These are phyloP conservation scores for Ceratocystis variospora DNA, from an alignment of 2,329 filamentous ascomycete species.

Conservation along the genomic window DNA sequence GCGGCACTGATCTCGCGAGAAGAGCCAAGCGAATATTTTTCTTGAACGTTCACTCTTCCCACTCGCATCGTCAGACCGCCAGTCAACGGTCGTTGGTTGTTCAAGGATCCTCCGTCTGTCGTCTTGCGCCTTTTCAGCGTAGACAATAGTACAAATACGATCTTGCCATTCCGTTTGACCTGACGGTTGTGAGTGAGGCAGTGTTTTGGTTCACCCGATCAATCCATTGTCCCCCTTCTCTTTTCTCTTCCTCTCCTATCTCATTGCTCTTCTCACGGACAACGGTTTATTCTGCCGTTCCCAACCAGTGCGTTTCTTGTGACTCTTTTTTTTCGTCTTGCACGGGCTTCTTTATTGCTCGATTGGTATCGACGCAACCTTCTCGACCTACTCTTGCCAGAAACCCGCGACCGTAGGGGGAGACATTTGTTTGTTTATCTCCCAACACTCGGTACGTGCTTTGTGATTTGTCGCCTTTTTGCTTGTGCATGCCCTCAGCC, in stretches of 20 bases:
- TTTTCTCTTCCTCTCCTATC: not conserved
- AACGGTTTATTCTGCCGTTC: not conserved
- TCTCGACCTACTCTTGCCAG: not conserved
- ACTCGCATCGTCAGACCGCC: constrained; percentile 20
- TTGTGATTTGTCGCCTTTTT: constrained; percentile 19
- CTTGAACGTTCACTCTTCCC: constrained; percentile 19
- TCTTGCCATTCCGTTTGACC: constrained; percentile 19
- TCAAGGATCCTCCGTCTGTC: constrained; percentile 19
- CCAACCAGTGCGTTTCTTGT: not conserved
- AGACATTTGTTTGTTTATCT: constrained; percentile 99
- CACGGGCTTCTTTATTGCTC: constrained; percentile 22
- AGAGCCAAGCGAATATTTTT: constrained; percentile 18
- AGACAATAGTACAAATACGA: constrained; percentile 19
- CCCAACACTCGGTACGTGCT: constrained; percentile 51
- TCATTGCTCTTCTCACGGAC: not conserved
- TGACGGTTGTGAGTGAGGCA: constrained; percentile 18
- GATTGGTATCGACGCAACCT: not conserved
- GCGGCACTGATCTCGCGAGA: constrained; percentile 20
- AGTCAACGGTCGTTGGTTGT: constrained; percentile 19
- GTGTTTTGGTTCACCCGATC: constrained; percentile 5
- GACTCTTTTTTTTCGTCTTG: constrained; percentile 23
- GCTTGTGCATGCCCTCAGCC: not conserved
- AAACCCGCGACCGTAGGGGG: constrained; percentile 42
- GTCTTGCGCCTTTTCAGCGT: constrained; percentile 18
- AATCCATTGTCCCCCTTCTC: not conserved